Percentiles rank a stretch among this genome's conserved stretches.
These are phyloP conservation scores for Ampelocalamus luodianensis DNA, from an alignment of 176 grass and related monocot species.

Conservation along the genomic window DNA sequence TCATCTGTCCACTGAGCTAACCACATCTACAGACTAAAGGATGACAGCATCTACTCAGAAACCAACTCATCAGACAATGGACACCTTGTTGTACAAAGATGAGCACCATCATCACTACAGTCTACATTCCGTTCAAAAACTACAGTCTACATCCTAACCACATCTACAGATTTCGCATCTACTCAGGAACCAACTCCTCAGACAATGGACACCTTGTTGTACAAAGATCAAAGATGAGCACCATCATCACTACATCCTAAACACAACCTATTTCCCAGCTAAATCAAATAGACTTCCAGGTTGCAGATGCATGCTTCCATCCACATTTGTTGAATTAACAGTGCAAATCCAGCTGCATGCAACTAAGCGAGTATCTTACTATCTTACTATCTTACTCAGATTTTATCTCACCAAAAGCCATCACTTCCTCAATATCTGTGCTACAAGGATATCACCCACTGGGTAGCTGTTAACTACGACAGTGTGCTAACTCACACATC, in stretches of 20 bases:
- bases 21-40: too few relatives aligned
- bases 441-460: background rate
- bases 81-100: too few relatives aligned
- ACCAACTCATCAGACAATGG: too few relatives aligned
- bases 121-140: too few relatives aligned
- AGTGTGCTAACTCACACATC: background rate
- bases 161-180: background rate
- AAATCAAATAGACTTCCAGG: too few relatives aligned
- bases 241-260: background rate
- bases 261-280: too few relatives aligned
- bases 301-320: too few relatives aligned
- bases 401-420: background rate
- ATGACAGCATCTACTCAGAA: too few relatives aligned
- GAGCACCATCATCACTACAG: too few relatives aligned
- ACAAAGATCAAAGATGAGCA: conserved; percentile 15
- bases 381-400: background rate
- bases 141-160: background rate
- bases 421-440: background rate
- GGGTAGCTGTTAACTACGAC: background rate
- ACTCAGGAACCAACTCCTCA: background rate
- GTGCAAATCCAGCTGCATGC: conserved; percentile 1
- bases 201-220: background rate
- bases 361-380: background rate
- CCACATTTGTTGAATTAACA: too few relatives aligned
- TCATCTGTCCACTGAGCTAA: too few relatives aligned